phyloP scores from a whole-genome alignment of 2,329 filamentous ascomycete species.

The Aspergillus awamori region DNA sequence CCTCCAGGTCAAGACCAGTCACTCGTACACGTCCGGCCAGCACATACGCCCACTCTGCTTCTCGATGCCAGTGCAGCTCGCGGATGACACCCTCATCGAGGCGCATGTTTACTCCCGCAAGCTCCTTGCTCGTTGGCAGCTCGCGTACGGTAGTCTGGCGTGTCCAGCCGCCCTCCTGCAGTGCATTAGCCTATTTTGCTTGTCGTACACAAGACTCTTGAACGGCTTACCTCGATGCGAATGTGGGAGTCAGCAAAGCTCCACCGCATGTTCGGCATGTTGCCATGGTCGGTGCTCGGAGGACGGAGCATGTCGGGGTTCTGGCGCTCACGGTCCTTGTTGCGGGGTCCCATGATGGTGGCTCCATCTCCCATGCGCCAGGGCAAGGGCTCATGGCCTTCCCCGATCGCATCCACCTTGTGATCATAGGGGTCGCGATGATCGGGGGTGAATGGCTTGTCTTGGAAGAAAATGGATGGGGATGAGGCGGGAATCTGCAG shows the following conservation, averaged over 20 bases:
- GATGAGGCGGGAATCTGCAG: slow-evolving; percentile 7
- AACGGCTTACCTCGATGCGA: slow-evolving; percentile 3
- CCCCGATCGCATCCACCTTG: slow-evolving; percentile 9
- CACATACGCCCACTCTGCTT: slow-evolving; percentile 13
- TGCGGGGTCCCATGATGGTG: slow-evolving; percentile 8
- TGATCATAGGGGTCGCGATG: slow-evolving; percentile 8
- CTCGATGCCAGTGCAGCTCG: slow-evolving; percentile 10
- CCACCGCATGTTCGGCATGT: slow-evolving; percentile 12
- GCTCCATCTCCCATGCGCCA: slow-evolving; percentile 13
- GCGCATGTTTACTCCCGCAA: slow-evolving; percentile 10
- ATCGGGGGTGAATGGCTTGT: slow-evolving; percentile 1
- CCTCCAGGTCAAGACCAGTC: slow-evolving; percentile 7
- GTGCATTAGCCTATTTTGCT: neutral
- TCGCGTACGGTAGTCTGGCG: slow-evolving; percentile 11
- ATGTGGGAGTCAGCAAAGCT: slow-evolving; percentile 11
- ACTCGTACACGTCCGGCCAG: slow-evolving; percentile 6
- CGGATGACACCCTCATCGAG: slow-evolving; percentile 5
- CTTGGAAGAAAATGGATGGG: slow-evolving; percentile 4
- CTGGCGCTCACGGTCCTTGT: slow-evolving; percentile 14
- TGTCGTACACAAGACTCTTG: neutral
- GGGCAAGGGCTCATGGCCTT: slow-evolving; percentile 7
- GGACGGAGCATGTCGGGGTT: slow-evolving; percentile 11
- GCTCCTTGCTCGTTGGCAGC: slow-evolving; percentile 10
- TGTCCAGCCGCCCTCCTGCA: slow-evolving; percentile 11
- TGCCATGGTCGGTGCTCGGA: slow-evolving; percentile 13